Evolutionary conservation across 1,284 basidiomycete species (phyloP).

Genomic region (Ceratobasidium sp.): DNA sequence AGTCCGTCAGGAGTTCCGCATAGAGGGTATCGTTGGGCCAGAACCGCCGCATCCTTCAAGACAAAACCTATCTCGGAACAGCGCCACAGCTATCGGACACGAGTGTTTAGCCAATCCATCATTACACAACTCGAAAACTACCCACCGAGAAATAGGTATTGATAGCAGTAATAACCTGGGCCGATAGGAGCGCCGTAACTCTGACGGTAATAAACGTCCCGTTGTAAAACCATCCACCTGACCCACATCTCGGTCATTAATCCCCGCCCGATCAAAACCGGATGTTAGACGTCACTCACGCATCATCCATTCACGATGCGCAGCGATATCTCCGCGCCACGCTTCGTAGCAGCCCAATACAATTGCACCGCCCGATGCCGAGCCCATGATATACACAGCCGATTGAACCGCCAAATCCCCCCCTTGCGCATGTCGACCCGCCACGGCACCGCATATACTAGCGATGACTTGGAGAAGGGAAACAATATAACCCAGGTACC

Average conservation of each 20-base stretch:
- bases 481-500: conserved; percentile 39
- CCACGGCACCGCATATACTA: conserved; percentile 33
- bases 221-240: conserved; percentile 37
- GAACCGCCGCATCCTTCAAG: not conserved
- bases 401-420: conserved; percentile 36
- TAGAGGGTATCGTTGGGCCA: conserved; percentile 24
- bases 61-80: conserved; percentile 40
- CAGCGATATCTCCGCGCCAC: conserved; percentile 35
- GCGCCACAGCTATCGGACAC: conserved; percentile 30
- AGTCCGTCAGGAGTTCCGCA: conserved; percentile 24
- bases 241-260: not conserved
- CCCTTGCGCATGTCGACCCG: conserved; percentile 40
- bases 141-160: conserved; percentile 40
- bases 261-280: not conserved
- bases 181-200: conserved; percentile 38
- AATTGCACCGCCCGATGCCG: conserved; percentile 21
- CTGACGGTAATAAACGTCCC: conserved; percentile 40
- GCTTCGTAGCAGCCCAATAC: conserved; percentile 36
- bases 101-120: not conserved
- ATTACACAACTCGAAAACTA: not conserved
- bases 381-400: conserved; percentile 36
- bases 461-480: conserved; percentile 37
- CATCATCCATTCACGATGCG: conserved; percentile 42
- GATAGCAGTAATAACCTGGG: conserved; percentile 31
- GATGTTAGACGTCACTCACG: conserved; percentile 36